Conservation (phyloP, 192 early-diverging fungal species). For the Coemansia sp. region DNA sequence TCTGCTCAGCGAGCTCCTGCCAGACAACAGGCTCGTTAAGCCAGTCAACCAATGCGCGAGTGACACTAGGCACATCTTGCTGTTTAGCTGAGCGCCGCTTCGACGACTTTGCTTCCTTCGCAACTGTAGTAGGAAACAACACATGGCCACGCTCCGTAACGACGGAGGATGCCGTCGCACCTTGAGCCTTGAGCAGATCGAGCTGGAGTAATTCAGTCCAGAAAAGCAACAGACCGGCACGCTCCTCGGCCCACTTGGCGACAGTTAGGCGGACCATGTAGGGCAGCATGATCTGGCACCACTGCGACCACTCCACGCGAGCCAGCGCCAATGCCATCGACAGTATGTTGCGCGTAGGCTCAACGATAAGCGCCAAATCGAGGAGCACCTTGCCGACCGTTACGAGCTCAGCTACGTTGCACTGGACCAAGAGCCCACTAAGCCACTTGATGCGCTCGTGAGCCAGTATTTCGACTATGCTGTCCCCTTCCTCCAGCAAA, state of each 20-base stretch:
- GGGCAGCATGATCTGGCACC: constrained; percentile 73
- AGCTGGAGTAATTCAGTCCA: constrained; percentile 40
- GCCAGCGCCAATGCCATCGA: constrained; percentile 72
- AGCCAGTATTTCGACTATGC: constrained; percentile 15
- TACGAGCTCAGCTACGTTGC: constrained; percentile 33
- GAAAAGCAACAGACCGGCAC: constrained; percentile 27
- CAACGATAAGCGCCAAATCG: constrained; percentile 28
- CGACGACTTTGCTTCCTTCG: constrained; percentile 4
- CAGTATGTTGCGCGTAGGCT: constrained; percentile 52
- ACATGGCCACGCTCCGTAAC: constrained; percentile 43
- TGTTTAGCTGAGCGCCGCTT: constrained; percentile 1
- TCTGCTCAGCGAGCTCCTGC: constrained; percentile 15
- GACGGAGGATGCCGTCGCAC: constrained; percentile 21
- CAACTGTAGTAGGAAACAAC: constrained; percentile 24
- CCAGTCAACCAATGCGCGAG: constrained; percentile 32
- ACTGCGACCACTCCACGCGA: constrained; percentile 72
- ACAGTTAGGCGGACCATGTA: constrained; percentile 58
- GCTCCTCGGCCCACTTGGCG: constrained; percentile 21
- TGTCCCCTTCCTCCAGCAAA: neutral
- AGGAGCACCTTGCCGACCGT: constrained; percentile 38
- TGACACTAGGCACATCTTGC: constrained; percentile 3
- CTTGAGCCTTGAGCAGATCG: constrained; percentile 13
- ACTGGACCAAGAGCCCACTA: constrained; percentile 29
- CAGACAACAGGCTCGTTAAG: constrained; percentile 36
- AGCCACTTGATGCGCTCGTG: constrained; percentile 38